phyloP scores from a whole-genome alignment of 768 basidiomycete species.

The Hygrocybe punicea region DNA sequence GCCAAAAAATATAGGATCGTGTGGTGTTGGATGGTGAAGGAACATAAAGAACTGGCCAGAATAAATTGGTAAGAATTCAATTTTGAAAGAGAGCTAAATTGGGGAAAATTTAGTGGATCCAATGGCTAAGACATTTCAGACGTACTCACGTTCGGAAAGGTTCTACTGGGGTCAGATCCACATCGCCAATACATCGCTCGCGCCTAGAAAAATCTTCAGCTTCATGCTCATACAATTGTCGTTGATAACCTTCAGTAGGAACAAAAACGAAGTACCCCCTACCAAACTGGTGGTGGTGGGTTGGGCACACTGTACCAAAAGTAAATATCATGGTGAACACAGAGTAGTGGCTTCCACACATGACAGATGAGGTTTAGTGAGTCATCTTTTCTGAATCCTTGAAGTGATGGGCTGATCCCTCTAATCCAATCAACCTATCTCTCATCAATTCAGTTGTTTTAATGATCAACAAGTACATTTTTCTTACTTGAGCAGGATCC shows the following conservation, averaged over 20 bases:
- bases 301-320: conserved; percentile 10
- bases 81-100: conserved; percentile 8
- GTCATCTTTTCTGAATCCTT: conserved; percentile 8
- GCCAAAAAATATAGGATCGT: conserved; percentile 3
- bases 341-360: background rate
- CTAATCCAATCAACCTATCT: conserved; percentile 10
- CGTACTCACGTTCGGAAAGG: conserved; percentile 7
- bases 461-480: background rate
- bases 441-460: background rate
- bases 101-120: background rate
- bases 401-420: conserved; percentile 1
- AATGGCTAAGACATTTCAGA: background rate
- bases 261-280: conserved; percentile 9
- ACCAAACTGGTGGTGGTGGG: conserved; percentile 10
- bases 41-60: conserved; percentile 6
- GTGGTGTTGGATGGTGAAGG: conserved; percentile 11
- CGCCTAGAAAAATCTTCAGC: conserved; percentile 7
- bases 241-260: conserved; percentile 8
- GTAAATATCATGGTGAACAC: no score
- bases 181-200: conserved; percentile 6
- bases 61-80: background rate
- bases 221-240: conserved; percentile 6
- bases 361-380: conserved; percentile 5
- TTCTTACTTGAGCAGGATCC: conserved; percentile 6
- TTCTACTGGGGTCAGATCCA: conserved; percentile 6